phyloP scores from a whole-genome alignment of 495 filamentous ascomycete genomes.

The Bathelium albidoporum region DNA sequence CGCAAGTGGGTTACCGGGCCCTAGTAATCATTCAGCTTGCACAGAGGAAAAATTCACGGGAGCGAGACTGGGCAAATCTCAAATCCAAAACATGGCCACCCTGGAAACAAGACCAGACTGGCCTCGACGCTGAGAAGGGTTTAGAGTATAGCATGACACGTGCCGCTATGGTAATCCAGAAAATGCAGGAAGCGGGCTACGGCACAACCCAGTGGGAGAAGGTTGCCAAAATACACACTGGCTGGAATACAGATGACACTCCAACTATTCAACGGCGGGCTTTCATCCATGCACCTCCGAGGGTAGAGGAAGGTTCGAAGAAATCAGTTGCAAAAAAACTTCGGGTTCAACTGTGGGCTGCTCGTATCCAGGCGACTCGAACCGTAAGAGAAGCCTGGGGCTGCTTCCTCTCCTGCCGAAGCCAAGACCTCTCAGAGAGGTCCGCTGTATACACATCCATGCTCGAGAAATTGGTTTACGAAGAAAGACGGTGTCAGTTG shows the following conservation, averaged over 20 bases:
- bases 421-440: constrained; percentile 15
- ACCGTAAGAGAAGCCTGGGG: constrained; percentile 65
- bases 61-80: constrained; percentile 47
- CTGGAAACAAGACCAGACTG: constrained; percentile 54
- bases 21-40: constrained; percentile 50
- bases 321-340: neutral
- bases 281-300: constrained; percentile 21
- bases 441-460: constrained; percentile 47
- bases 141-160: constrained; percentile 48
- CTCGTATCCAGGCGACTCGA: constrained; percentile 53
- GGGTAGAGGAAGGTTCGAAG: neutral
- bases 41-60: constrained; percentile 49
- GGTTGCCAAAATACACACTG: constrained; percentile 45
- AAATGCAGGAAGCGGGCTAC: constrained; percentile 59
- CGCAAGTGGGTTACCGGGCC: constrained; percentile 52
- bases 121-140: constrained; percentile 46
- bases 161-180: constrained; percentile 44
- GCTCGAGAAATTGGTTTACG: constrained; percentile 47
- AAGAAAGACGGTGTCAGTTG: constrained; percentile 26
- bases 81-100: constrained; percentile 61
- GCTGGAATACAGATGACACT: constrained; percentile 58
- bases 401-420: constrained; percentile 49
- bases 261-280: constrained; percentile 54
- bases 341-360: constrained; percentile 40
- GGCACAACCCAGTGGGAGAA: constrained; percentile 44